A percentile compares a stretch with the other conserved stretches of the same genome.
phyloP scores from a whole-genome alignment of 768 basidiomycete genomes.

The Tulasnella calospora region DNA sequence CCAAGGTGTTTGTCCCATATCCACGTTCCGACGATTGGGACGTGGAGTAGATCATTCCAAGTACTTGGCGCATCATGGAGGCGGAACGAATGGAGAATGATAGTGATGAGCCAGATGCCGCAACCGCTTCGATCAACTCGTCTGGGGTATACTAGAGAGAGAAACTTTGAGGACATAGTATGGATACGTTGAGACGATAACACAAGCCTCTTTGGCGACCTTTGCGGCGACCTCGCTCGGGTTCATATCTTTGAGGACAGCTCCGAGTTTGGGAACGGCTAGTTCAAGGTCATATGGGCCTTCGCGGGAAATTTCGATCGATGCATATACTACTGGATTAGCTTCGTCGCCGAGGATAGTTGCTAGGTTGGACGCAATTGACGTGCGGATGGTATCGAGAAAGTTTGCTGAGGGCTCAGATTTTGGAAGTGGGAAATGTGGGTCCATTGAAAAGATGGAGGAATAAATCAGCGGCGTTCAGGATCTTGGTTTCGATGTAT shows the following conservation, averaged over 20 bases:
- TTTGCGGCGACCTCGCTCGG: too few relatives aligned
- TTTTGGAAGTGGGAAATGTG: too few relatives aligned
- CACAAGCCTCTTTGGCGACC: too few relatives aligned
- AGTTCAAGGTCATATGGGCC: conserved; percentile 31
- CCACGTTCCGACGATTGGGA: not conserved
- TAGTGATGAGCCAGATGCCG: not conserved
- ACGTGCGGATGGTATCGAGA: too few relatives aligned
- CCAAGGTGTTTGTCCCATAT: conserved; percentile 34
- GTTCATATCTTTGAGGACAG: too few relatives aligned
- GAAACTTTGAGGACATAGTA: too few relatives aligned
- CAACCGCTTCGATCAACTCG: not conserved
- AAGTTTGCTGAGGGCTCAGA: too few relatives aligned
- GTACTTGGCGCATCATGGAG: not conserved
- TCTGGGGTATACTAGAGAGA: not conserved
- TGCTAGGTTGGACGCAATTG: too few relatives aligned
- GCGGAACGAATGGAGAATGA: not conserved
- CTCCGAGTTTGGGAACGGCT: conserved; percentile 16
- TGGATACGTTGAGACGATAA: too few relatives aligned
- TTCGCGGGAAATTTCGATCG: not conserved
- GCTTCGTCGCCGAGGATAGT: not conserved
- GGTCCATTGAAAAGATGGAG: too few relatives aligned
- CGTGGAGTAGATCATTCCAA: not conserved
- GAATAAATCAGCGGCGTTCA: too few relatives aligned
- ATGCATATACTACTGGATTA: not conserved
- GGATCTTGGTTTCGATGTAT: too few relatives aligned